Conservation (phyloP, 108 stramenopile genomes). For the Fistulifera pelliculosa region DNA sequence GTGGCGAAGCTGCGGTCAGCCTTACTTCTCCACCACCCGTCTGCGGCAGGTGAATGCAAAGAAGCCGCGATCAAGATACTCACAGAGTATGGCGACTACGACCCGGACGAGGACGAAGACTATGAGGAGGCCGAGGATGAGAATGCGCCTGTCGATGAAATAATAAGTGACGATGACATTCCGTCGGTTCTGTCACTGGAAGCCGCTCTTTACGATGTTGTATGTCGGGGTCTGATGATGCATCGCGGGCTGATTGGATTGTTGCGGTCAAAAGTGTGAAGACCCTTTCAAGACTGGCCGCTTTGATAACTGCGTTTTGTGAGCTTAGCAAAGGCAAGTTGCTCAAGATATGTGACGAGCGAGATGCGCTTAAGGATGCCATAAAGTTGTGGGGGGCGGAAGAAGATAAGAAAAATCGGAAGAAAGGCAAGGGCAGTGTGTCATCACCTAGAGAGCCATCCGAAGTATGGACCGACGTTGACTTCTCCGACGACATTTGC, state of each 20-base stretch:
- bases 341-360: conserved; percentile 48
- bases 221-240: conserved; percentile 53
- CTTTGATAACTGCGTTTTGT: conserved; percentile 36
- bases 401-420: conserved; percentile 1
- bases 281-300: conserved; percentile 59
- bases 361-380: conserved; percentile 33
- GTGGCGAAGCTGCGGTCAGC: conserved; percentile 57
- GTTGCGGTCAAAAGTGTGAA: conserved; percentile 57
- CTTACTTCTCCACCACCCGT: conserved; percentile 48
- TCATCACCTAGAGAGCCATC: conserved; percentile 16
- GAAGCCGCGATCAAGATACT: conserved; percentile 48
- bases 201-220: conserved; percentile 62
- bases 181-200: conserved; percentile 53
- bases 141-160: conserved; percentile 22
- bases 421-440: conserved; percentile 16
- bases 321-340: conserved; percentile 35
- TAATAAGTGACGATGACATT: conserved; percentile 20
- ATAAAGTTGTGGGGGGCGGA: conserved; percentile 33
- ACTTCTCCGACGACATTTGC: conserved; percentile 56
- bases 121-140: conserved; percentile 40
- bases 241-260: conserved; percentile 66
- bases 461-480: conserved; percentile 63
- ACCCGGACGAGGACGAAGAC: conserved; percentile 46
- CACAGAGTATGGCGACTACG: conserved; percentile 59
- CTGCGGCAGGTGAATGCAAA: conserved; percentile 57